phyloP scores from a whole-genome alignment of 345 rosid genomes.

The Hibiscus syriacus region DNA sequence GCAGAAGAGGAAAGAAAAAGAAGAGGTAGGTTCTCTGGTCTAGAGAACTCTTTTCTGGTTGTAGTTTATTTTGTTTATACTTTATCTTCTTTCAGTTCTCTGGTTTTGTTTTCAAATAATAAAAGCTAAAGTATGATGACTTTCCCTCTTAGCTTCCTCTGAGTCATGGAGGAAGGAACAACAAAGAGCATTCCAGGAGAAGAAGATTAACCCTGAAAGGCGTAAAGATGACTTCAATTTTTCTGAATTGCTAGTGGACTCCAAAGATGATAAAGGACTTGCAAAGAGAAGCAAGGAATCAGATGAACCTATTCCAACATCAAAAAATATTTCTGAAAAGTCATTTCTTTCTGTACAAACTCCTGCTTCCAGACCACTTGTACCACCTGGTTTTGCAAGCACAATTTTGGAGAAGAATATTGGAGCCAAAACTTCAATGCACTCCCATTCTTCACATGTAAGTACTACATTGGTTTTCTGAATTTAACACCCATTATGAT shows the following conservation, averaged over 20 bases:
- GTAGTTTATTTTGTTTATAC: not conserved
- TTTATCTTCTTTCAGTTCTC: constrained; percentile 10
- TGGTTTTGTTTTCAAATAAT: constrained; percentile 9
- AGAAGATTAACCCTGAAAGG: constrained; percentile 52
- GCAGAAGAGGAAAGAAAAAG: constrained; percentile 96
- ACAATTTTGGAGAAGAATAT: constrained; percentile 36
- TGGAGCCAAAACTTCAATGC: constrained; percentile 41
- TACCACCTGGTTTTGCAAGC: constrained; percentile 87
- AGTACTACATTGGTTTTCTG: constrained; percentile 1
- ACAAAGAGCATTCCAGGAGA: constrained; percentile 70
- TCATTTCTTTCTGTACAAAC: constrained; percentile 33
- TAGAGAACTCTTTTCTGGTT: constrained; percentile 3
- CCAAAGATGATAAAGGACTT: constrained; percentile 50
- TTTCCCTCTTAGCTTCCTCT: constrained; percentile 58
- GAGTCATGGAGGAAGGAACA: constrained; percentile 97
- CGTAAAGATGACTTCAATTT: constrained; percentile 60
- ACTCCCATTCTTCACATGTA: constrained; percentile 44
- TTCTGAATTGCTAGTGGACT: constrained; percentile 48
- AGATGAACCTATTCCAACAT: constrained; percentile 22
- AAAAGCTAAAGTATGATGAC: constrained; percentile 17
- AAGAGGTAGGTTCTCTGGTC: constrained; percentile 52
- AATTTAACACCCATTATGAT: not conserved
- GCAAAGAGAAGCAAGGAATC: constrained; percentile 30
- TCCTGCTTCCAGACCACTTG: constrained; percentile 80
- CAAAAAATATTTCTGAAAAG: constrained; percentile 32